These are phyloP conservation scores for Cucurbita moschata DNA, from an alignment of 306 rosid species.

Conservation along the genomic window DNA sequence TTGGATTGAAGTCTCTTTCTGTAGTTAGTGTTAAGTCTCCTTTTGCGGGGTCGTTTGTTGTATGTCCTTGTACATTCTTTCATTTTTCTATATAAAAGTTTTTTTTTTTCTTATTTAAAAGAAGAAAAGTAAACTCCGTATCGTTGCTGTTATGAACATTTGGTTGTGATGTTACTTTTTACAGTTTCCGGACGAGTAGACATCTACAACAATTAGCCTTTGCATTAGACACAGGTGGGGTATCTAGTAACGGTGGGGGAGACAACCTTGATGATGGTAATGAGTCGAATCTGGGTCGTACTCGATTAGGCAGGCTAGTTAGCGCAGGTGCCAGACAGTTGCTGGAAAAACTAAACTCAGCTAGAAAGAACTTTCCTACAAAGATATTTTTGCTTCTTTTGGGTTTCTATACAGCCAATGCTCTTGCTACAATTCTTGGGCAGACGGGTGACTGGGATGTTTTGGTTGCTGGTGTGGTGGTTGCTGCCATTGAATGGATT, in stretches of 20 bases:
- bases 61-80: background rate
- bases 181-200: conserved; percentile 48
- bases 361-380: conserved; percentile 77
- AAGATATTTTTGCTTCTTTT: conserved; percentile 78
- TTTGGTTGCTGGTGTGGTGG: conserved; percentile 88
- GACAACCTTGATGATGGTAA: conserved; percentile 39
- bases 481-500: conserved; percentile 88
- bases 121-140: background rate
- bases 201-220: conserved; percentile 44
- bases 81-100: background rate
- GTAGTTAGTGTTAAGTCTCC: background rate
- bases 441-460: conserved; percentile 98
- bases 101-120: background rate
- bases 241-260: conserved; percentile 49
- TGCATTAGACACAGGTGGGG: conserved; percentile 75
- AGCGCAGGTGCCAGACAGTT: conserved; percentile 72
- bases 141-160: conserved; percentile 9
- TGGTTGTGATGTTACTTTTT: conserved; percentile 14
- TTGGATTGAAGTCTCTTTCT: background rate
- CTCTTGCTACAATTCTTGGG: conserved; percentile 90
- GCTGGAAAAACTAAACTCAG: conserved; percentile 62
- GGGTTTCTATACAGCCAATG: conserved; percentile 98
- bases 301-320: conserved; percentile 85
- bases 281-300: conserved; percentile 48
- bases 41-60: background rate